These are phyloP conservation scores for Verticillium isaacii DNA, from an alignment of 2,329 filamentous ascomycete species.

Conservation along the genomic window DNA sequence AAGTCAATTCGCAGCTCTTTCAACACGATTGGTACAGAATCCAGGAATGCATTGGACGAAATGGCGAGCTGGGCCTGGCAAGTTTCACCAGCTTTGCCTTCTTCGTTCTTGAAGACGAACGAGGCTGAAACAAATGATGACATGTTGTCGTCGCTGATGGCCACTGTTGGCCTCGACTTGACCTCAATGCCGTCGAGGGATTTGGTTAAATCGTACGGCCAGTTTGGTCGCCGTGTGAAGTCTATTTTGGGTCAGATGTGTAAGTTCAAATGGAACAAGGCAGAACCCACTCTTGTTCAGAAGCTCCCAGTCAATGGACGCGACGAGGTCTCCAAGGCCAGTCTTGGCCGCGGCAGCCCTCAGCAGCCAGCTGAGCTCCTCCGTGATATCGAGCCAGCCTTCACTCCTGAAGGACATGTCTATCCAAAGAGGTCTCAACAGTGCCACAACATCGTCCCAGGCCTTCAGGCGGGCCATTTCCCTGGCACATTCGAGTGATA, in stretches of 20 bases:
- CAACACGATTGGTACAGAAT: constrained; percentile 47
- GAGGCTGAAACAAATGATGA: constrained; percentile 50
- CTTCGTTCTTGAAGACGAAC: constrained; percentile 53
- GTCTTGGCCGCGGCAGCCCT: constrained; percentile 49
- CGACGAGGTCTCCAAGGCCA: constrained; percentile 49
- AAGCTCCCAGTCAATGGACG: constrained; percentile 63
- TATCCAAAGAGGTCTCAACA: constrained; percentile 55
- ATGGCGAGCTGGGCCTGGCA: constrained; percentile 55
- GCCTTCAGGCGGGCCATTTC: constrained; percentile 45
- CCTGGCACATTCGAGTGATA: constrained; percentile 52
- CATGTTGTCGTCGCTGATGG: constrained; percentile 44
- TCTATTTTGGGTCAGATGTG: constrained; percentile 23
- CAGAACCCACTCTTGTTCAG: constrained; percentile 47
- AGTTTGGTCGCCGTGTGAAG: constrained; percentile 49
- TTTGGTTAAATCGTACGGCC: constrained; percentile 57
- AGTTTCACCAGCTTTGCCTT: constrained; percentile 57
- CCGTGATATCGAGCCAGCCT: constrained; percentile 54
- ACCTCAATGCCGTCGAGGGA: constrained; percentile 46
- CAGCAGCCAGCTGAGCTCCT: constrained; percentile 58
- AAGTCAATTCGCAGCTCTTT: constrained; percentile 50
- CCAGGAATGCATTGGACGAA: constrained; percentile 48
- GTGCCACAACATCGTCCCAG: constrained; percentile 49
- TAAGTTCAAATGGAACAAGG: background rate
- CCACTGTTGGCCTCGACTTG: constrained; percentile 42
- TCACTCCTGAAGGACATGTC: constrained; percentile 51